phyloP scores from a whole-genome alignment of 2,329 filamentous ascomycete genomes.

The Monosporascus sp. region DNA sequence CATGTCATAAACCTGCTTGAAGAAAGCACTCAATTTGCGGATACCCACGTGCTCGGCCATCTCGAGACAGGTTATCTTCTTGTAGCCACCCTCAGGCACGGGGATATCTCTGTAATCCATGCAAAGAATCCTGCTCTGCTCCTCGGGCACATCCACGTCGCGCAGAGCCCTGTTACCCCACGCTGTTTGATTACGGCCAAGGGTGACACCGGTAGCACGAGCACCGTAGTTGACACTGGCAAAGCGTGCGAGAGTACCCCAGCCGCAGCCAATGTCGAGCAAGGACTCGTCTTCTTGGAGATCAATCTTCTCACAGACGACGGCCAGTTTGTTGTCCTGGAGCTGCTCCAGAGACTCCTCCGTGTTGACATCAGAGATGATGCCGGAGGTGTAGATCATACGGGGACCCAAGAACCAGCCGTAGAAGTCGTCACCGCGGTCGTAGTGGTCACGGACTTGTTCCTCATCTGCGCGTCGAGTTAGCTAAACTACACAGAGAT shows the following conservation, averaged over 20 bases:
- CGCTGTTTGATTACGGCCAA: conserved; percentile 91
- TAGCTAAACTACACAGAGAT: conserved; percentile 1
- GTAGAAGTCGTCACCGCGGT: conserved; percentile 97
- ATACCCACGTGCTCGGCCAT: conserved; percentile 99
- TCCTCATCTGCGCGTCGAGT: conserved; percentile 67
- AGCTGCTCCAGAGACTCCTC: conserved; percentile 93
- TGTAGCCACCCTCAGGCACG: conserved; percentile 69
- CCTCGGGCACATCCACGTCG: conserved; percentile 73
- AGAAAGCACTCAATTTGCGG: conserved; percentile 75
- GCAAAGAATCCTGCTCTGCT: conserved; percentile 88
- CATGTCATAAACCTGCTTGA: conserved; percentile 88
- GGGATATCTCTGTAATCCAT: conserved; percentile 97
- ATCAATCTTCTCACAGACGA: conserved; percentile 93
- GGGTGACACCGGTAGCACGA: conserved; percentile 80
- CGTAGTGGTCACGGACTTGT: conserved; percentile 96
- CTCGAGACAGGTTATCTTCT: conserved; percentile 96
- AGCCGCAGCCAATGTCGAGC: conserved; percentile 95
- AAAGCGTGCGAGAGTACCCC: conserved; percentile 93
- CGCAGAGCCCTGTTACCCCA: conserved; percentile 92
- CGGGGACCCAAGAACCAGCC: conserved; percentile 96
- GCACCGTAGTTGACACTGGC: conserved; percentile 90
- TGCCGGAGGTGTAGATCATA: conserved; percentile 97
- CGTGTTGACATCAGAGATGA: conserved; percentile 80
- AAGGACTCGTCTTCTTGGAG: conserved; percentile 75
- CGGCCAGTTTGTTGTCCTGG: conserved; percentile 93